A percentile compares a stretch with the other conserved stretches of the same genome.
phyloP scores from a whole-genome alignment of 805 yeast genomes.

The Pichia deserticola region DNA sequence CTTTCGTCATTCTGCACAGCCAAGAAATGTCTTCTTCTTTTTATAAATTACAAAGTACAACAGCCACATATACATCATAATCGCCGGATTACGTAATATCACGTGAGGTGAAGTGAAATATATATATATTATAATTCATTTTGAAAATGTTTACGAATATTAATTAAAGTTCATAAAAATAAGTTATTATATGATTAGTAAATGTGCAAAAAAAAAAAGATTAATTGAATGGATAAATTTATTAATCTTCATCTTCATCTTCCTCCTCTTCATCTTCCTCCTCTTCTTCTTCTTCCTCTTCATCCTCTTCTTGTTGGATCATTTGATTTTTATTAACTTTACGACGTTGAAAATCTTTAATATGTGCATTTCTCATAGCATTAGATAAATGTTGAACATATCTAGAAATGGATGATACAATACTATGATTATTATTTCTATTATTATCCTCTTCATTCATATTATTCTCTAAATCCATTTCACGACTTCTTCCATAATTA shows the following conservation, averaged over 20 bases:
- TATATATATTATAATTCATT: no score
- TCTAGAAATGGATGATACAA: conserved; percentile 4
- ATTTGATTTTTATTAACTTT: conserved; percentile 23
- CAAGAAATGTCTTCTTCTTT: no score
- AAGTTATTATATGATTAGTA: no score
- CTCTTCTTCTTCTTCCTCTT: conserved; percentile 10
- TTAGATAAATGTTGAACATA: conserved; percentile 40
- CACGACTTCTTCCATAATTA: background rate
- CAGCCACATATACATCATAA: no score
- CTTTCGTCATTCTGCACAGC: background rate
- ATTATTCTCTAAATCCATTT: no score
- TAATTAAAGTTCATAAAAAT: no score
- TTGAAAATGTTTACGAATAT: no score
- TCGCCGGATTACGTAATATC: no score
- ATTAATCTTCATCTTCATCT: background rate
- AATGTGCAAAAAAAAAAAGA: background rate
- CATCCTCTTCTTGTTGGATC: conserved; percentile 10
- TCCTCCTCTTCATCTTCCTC: conserved; percentile 11
- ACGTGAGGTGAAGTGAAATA: no score
- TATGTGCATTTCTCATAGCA: conserved; percentile 67
- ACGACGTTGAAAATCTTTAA: conserved; percentile 76
- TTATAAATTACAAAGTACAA: no score
- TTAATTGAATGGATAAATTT: no score
- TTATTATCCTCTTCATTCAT: background rate
- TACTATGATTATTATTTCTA: background rate